phyloP scores from a whole-genome alignment of 495 filamentous ascomycete species.

The Xylaria scruposa region DNA sequence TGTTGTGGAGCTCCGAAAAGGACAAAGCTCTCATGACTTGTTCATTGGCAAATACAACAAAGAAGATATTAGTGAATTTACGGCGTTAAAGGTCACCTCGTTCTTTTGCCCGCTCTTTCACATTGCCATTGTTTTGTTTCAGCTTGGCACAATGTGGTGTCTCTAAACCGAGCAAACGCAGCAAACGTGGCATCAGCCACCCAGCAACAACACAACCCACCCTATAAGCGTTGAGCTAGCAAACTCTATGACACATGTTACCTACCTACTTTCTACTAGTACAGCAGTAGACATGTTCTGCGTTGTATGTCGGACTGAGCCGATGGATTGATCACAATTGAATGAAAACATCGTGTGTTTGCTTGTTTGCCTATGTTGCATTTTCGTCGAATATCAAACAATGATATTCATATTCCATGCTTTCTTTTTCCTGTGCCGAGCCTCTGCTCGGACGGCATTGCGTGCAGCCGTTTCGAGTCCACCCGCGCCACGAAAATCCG shows the following conservation, averaged over 20 bases:
- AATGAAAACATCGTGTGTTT: slow-evolving; percentile 4
- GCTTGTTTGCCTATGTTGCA: slow-evolving; percentile 20
- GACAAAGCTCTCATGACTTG: slow-evolving; percentile 14
- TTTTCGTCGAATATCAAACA: slow-evolving; percentile 6
- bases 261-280: background rate
- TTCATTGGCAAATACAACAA: background rate
- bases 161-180: background rate
- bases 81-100: background rate
- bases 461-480: slow-evolving; percentile 28
- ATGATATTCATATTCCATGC: background rate
- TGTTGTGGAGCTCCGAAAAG: background rate
- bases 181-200: background rate
- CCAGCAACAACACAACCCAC: slow-evolving; percentile 3
- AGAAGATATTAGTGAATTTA: background rate
- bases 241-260: background rate
- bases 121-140: slow-evolving; percentile 18
- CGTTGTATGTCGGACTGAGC: background rate
- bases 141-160: slow-evolving; percentile 10
- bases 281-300: background rate
- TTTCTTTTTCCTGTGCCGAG: slow-evolving; percentile 25
- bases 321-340: background rate
- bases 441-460: slow-evolving; percentile 16
- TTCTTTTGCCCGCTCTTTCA: background rate
- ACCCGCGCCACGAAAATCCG: slow-evolving; percentile 23
- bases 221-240: slow-evolving; percentile 1